phyloP scores from a whole-genome alignment of 2,329 filamentous ascomycete species.

The Xylaria sp. region DNA sequence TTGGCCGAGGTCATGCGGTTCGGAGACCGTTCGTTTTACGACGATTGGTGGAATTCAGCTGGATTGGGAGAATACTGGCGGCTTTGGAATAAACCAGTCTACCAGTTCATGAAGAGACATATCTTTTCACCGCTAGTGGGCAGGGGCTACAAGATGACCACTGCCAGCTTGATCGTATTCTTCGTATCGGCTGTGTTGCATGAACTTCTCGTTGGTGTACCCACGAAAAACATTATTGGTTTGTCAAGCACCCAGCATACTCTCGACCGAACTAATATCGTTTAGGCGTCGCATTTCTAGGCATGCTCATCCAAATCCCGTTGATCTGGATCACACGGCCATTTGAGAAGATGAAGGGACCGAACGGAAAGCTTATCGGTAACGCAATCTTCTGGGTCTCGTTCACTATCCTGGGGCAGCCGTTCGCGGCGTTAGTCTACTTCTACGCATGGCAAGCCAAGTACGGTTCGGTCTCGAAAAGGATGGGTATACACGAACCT shows the following conservation, averaged over 20 bases:
- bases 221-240: slow-evolving; percentile 93
- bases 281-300: slow-evolving; percentile 84
- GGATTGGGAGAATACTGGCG: slow-evolving; percentile 91
- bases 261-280: slow-evolving; percentile 14
- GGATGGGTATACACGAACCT: slow-evolving; percentile 19
- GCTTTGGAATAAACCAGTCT: slow-evolving; percentile 97
- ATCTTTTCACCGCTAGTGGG: slow-evolving; percentile 88
- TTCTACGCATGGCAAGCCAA: slow-evolving; percentile 99
- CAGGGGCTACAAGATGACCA: slow-evolving; percentile 73
- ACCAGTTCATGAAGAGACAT: slow-evolving; percentile 94
- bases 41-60: slow-evolving; percentile 96
- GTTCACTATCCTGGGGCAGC: slow-evolving; percentile 94
- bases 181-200: slow-evolving; percentile 87
- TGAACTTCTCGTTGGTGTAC: slow-evolving; percentile 89
- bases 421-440: slow-evolving; percentile 88
- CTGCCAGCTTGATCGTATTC: slow-evolving; percentile 84
- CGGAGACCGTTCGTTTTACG: slow-evolving; percentile 92
- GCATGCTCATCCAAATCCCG: slow-evolving; percentile 93
- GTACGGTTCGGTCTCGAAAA: slow-evolving; percentile 78
- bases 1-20: slow-evolving; percentile 89
- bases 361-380: slow-evolving; percentile 78
- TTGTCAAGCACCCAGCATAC: slow-evolving; percentile 38
- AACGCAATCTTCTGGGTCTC: slow-evolving; percentile 97
- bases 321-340: slow-evolving; percentile 81
- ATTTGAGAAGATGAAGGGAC: slow-evolving; percentile 77